These are phyloP conservation scores for Biscogniauxia sp. DNA, from an alignment of 2,329 filamentous ascomycete genomes.

Conservation along the genomic window DNA sequence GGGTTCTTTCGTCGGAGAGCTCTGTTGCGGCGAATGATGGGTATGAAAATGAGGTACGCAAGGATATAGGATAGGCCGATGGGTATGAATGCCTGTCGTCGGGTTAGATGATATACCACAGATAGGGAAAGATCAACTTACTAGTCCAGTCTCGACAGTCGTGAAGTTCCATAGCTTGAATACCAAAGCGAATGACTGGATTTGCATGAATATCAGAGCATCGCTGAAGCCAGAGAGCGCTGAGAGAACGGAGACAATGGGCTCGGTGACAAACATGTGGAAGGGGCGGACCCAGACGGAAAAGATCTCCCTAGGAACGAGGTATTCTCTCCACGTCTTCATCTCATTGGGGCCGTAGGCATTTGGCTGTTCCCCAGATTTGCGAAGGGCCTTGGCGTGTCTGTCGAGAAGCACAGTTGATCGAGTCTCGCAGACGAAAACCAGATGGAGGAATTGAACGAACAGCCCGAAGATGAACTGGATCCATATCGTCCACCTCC, in stretches of 20 bases:
- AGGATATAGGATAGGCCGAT: conserved; percentile 52
- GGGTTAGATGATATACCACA: conserved; percentile 10
- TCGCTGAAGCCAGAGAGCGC: conserved; percentile 61
- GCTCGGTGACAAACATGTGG: conserved; percentile 59
- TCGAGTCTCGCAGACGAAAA: conserved; percentile 58
- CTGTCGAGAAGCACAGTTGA: conserved; percentile 55
- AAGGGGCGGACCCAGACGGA: conserved; percentile 61
- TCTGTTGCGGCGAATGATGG: conserved; percentile 40
- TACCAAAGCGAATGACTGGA: conserved; percentile 60
- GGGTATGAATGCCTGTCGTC: conserved; percentile 43
- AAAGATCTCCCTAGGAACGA: conserved; percentile 41
- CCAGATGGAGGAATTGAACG: conserved; percentile 52
- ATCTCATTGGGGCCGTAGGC: conserved; percentile 49
- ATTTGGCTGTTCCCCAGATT: conserved; percentile 41
- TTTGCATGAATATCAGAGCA: conserved; percentile 65
- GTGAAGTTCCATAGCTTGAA: conserved; percentile 59
- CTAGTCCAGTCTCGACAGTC: conserved; percentile 30
- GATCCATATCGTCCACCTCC: conserved; percentile 63
- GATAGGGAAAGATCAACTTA: conserved; percentile 9
- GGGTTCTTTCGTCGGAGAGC: conserved; percentile 41
- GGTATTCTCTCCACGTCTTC: conserved; percentile 32
- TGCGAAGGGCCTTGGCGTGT: conserved; percentile 55
- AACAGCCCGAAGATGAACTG: conserved; percentile 55
- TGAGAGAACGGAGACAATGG: conserved; percentile 59
- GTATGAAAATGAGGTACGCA: conserved; percentile 56